Evolutionary conservation across 495 filamentous ascomycete genomes (phyloP), one percentile per base, ranked within the genome.

Genomic region (Penicillium canariense): DNA sequence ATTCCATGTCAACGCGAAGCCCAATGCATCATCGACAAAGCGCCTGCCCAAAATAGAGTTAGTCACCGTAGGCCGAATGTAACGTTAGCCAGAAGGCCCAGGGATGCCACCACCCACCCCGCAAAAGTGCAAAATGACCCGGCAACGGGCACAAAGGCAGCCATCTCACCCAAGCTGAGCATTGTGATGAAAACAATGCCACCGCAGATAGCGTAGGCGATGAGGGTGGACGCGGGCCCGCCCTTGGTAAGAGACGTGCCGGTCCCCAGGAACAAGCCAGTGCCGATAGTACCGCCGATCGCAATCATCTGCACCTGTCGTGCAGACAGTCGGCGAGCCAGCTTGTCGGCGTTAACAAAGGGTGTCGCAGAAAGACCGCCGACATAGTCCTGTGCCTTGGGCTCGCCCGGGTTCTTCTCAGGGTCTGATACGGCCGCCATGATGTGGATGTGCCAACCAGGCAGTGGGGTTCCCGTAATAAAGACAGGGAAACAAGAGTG

Each of bases 231-330:
- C 61, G 73, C 80, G 17, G 85, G 83, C 1, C 85, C 84, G 44
- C 81, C 83, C 25, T 71, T 77, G 1, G 79, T 71, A 18, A 88
- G 74, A 4, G 81, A 81, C 42, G 77, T 74, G 17, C 84, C 84
- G 0, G 77, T 80, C 32, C 84, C 82, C 18, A 87, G 70, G 60
- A 88, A 84, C 25, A 89, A 64, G 28, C 84, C 86, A 5, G 85
- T 87, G 9, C 84, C 83, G 51, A 87, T 86, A 4, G 83, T 84
- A 27, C 82, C 82, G 18, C 81, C 81, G 32, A 85, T 80, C 12
- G 83, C 82, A 34, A 84, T 79, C 77, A 87, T 83, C 62, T 85
- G 81, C 14, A 83, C 78, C 52, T 85, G 81, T 5, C 82, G 73
- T 4, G 76, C 69, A 23, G 68, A 76, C 15, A 73, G 53, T 17